Evolutionary conservation across 352 stramenopile species (phyloP).

Genomic region (Halophytophthora batemanensis): DNA sequence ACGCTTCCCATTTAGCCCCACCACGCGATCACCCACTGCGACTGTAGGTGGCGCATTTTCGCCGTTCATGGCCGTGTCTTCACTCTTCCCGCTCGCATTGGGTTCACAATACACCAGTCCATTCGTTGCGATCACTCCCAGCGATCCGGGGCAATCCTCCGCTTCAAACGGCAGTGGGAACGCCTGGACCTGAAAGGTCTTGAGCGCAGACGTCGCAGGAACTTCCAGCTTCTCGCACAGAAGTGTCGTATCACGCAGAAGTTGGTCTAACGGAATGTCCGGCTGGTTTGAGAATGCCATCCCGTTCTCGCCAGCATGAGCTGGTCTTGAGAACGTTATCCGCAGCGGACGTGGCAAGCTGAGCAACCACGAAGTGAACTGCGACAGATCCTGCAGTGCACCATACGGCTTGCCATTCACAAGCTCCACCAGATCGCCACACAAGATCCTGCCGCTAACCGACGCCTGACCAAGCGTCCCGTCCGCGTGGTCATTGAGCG

Average conservation of each 20-base stretch:
- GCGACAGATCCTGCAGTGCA: slow-evolving; percentile 61
- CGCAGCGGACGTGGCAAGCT: slow-evolving; percentile 59
- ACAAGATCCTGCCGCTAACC: slow-evolving; percentile 48
- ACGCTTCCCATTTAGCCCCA: slow-evolving; percentile 60
- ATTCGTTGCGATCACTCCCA: slow-evolving; percentile 37
- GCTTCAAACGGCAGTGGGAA: slow-evolving; percentile 42
- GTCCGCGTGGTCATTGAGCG: slow-evolving; percentile 65
- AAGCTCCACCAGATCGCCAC: slow-evolving; percentile 70
- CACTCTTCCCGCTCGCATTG: slow-evolving; percentile 1
- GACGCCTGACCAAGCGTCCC: slow-evolving; percentile 72
- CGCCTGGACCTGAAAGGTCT: slow-evolving; percentile 31
- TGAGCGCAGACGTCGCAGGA: slow-evolving; percentile 23
- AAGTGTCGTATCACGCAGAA: slow-evolving; percentile 21
- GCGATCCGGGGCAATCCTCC: slow-evolving; percentile 30
- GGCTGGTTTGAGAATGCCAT: slow-evolving; percentile 9
- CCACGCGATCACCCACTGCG: slow-evolving; percentile 47
- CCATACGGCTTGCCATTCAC: slow-evolving; percentile 71
- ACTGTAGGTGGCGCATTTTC: slow-evolving; percentile 14
- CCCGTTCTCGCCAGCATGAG: not conserved
- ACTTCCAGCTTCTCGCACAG: slow-evolving; percentile 28
- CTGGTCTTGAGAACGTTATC: slow-evolving; percentile 58
- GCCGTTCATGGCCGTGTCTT: not conserved
- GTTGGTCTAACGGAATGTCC: slow-evolving; percentile 17
- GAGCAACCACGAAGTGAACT: slow-evolving; percentile 78
- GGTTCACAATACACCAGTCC: slow-evolving; percentile 36